Evolutionary conservation across 2,329 filamentous ascomycete species (phyloP).

Genomic region (Aureobasidium sp.): DNA sequence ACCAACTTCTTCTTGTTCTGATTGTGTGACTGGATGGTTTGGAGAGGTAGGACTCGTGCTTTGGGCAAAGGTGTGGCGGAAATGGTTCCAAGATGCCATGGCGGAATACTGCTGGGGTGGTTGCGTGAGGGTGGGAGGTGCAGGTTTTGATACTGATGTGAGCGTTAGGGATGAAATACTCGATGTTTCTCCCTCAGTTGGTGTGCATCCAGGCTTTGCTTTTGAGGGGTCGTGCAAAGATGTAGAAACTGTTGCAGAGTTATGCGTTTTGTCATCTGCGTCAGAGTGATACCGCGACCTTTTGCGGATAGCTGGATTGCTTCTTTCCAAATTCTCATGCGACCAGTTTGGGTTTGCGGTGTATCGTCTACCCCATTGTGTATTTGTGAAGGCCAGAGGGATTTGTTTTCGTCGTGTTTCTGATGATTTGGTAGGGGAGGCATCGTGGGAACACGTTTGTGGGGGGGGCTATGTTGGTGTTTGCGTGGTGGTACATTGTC

Average conservation of each 20-base stretch:
- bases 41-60: background rate
- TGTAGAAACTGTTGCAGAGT: background rate
- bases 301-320: background rate
- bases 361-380: background rate
- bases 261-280: background rate
- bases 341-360: background rate
- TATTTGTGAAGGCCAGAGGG: conserved; percentile 9
- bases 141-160: background rate
- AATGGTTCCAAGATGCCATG: background rate
- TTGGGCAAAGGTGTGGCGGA: background rate
- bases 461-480: background rate
- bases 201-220: too few species aligned
- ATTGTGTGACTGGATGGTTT: too few species aligned
- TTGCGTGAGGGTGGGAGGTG: too few species aligned
- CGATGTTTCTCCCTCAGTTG: too few species aligned
- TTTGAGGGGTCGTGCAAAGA: background rate
- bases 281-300: background rate
- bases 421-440: background rate
- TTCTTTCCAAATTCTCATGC: background rate
- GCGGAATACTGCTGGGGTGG: background rate
- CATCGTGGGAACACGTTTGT: background rate
- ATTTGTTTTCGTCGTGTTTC: background rate
- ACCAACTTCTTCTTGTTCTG: background rate
- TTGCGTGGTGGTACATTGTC: conserved; percentile 3
- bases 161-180: too few species aligned